Base-by-base conservation (phyloP, 2,329 filamentous ascomycete genomes). In the Trichoderma citrinoviride region DNA sequence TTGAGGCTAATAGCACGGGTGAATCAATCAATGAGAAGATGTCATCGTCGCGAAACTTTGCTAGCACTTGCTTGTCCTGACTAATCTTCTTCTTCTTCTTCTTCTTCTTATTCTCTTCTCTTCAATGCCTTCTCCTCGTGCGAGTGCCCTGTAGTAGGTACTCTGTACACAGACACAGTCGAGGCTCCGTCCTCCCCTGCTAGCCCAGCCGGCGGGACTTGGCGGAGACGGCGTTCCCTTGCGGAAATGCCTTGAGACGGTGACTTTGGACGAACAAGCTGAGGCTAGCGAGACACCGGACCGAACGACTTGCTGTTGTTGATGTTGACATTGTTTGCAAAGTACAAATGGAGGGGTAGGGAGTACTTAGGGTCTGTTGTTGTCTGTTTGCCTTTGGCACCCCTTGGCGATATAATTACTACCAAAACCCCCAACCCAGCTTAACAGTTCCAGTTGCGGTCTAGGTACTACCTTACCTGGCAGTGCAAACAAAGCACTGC, bases 141-240 rank as follows among this genome's bases (percentile, higher is more conserved):
- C 27, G 27, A 29, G 12, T 37, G 14, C n/a, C n/a, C 33, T 33
- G 29, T 33, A 33, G 7, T 33, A n/a, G n/a, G 29, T 10, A 10
- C 29, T 8, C 7, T 33, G 29, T 33, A 33, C 1, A 33, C 27
- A 29, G 27, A 29, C 29, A n/a, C n/a, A n/a, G n/a, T n/a, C n/a
- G n/a, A n/a, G n/a, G n/a, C n/a, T n/a, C n/a, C n/a, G n/a, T 33
- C 29, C 2, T 40, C 29, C 62, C 56, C 56, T 65, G 62, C 65
- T 67, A 67, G 65, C 33, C 55, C 65, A 58, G 33, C 33, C 47
- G 65, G 65, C 65, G 65, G 65, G 62, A 19, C 65, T 66, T 66
- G 65, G 65, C 65, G 60, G 64, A 64, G 64, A 60, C 65, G 65
- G 56, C 55, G 53, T 56, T 44, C 49, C 62, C 65, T 37, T 46